Evolutionary conservation across 176 grass and related monocot genomes (phyloP).

Genomic region (Olyra latifolia): DNA sequence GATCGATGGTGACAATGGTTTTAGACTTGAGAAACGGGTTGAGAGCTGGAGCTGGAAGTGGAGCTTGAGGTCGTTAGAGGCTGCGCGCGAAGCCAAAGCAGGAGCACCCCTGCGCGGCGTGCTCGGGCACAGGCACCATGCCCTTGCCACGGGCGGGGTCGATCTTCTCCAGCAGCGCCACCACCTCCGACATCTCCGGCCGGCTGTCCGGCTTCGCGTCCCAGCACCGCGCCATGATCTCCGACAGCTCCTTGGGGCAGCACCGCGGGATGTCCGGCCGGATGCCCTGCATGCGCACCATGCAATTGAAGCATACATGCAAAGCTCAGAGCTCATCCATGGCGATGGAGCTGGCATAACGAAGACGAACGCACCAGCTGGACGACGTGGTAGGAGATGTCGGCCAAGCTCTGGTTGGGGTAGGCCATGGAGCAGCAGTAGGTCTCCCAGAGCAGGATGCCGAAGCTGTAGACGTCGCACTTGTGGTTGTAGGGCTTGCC

Average conservation of each 20-base stretch:
- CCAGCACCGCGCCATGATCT: constrained; percentile 82
- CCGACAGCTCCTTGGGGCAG: constrained; percentile 61
- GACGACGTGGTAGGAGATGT: constrained; percentile 76
- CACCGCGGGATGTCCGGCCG: constrained; percentile 74
- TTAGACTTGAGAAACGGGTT: neutral
- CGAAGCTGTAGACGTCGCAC: constrained; percentile 94
- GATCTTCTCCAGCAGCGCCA: constrained; percentile 71
- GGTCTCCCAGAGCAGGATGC: constrained; percentile 83
- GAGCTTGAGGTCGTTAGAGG: neutral
- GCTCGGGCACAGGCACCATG: constrained; percentile 47
- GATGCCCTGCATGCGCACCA: constrained; percentile 67
- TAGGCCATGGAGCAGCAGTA: constrained; percentile 95
- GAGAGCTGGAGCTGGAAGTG: neutral
- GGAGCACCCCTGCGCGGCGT: constrained; percentile 38
- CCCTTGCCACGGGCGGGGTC: constrained; percentile 54
- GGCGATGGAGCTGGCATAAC: neutral
- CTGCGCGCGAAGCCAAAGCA: constrained; percentile 44
- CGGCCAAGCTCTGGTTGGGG: constrained; percentile 59
- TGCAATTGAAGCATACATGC: no score
- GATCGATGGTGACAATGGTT: neutral
- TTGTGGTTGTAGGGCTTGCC: constrained; percentile 77
- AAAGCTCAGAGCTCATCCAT: neutral
- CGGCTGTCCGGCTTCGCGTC: constrained; percentile 66
- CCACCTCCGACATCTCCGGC: constrained; percentile 82
- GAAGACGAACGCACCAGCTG: no score